Evolutionary conservation across 768 basidiomycete species (phyloP).

Genomic region (Cubamyces sp.): DNA sequence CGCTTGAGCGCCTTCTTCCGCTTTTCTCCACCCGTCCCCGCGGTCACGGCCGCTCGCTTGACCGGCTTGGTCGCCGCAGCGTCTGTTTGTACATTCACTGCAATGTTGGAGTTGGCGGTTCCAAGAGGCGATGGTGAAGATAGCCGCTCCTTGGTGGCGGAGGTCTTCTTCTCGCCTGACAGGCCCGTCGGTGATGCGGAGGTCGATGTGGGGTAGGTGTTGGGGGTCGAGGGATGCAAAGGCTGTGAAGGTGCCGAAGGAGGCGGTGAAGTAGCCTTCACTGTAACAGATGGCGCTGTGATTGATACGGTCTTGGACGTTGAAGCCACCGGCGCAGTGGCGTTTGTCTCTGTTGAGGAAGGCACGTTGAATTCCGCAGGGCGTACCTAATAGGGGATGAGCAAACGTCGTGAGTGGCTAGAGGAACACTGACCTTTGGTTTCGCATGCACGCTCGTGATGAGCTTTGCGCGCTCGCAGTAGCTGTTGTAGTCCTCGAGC

Average conservation of each 20-base stretch:
- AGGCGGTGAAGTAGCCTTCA: slow-evolving; percentile 36
- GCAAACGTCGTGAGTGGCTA: neutral
- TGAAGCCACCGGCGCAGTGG: slow-evolving; percentile 31
- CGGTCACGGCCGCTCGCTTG: slow-evolving; percentile 64
- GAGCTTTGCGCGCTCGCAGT: slow-evolving; percentile 82
- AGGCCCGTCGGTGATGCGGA: slow-evolving; percentile 35
- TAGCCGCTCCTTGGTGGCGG: slow-evolving; percentile 58
- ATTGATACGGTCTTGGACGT: slow-evolving; percentile 28
- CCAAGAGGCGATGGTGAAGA: slow-evolving; percentile 70
- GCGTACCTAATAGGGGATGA: slow-evolving; percentile 31
- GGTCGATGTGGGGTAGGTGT: slow-evolving; percentile 46
- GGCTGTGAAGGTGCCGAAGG: slow-evolving; percentile 43
- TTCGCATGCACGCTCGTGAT: slow-evolving; percentile 94
- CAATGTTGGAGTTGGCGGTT: slow-evolving; percentile 72
- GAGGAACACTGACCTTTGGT: slow-evolving; percentile 54
- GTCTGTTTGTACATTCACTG: slow-evolving; percentile 34
- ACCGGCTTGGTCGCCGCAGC: slow-evolving; percentile 59
- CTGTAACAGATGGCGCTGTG: slow-evolving; percentile 42
- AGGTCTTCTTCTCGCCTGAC: slow-evolving; percentile 29
- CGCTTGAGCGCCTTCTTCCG: slow-evolving; percentile 89
- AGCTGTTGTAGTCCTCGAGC: slow-evolving; percentile 87
- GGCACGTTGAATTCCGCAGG: slow-evolving; percentile 73
- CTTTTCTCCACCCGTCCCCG: slow-evolving; percentile 68
- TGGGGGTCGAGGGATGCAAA: slow-evolving; percentile 41
- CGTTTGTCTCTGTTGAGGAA: slow-evolving; percentile 34